phyloP scores from a whole-genome alignment of 1,139 yeast genomes.

The Suhomyces ambrosiae region DNA sequence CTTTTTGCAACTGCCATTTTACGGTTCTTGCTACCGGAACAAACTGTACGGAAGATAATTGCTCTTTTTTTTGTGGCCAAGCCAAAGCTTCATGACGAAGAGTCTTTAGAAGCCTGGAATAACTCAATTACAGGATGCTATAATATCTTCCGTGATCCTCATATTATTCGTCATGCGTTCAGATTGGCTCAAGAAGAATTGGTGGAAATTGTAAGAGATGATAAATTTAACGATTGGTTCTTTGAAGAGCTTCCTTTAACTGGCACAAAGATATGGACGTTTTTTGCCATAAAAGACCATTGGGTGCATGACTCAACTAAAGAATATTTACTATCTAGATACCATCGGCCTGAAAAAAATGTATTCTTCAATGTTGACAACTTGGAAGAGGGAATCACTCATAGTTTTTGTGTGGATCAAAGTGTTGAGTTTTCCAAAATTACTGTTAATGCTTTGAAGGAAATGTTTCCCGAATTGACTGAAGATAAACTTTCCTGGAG shows the following conservation, averaged over 20 bases:
- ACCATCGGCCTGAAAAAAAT: constrained; percentile 32
- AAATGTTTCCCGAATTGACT: constrained; percentile 4
- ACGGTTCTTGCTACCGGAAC: constrained; percentile 25
- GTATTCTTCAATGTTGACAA: constrained; percentile 35
- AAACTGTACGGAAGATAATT: constrained; percentile 24
- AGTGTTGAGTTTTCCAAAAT: constrained; percentile 52
- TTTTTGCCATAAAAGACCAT: constrained; percentile 58
- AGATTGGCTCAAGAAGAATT: constrained; percentile 62
- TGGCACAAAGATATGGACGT: constrained; percentile 50
- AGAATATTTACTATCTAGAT: constrained; percentile 38
- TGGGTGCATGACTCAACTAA: constrained; percentile 61
- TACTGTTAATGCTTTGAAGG: constrained; percentile 28
- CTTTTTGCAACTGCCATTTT: constrained; percentile 25
- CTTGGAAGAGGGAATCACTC: constrained; percentile 41
- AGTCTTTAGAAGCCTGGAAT: constrained; percentile 31
- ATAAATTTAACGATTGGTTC: constrained; percentile 50
- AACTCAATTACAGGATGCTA: constrained; percentile 47
- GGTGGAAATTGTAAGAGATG: constrained; percentile 44
- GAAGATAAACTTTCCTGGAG: neutral
- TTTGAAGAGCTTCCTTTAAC: constrained; percentile 34
- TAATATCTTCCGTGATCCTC: constrained; percentile 40
- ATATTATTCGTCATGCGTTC: constrained; percentile 53
- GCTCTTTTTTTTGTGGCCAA: constrained; percentile 23
- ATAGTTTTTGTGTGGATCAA: constrained; percentile 60
- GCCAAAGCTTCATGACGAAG: constrained; percentile 22